Evolutionary conservation across 73 alveolate species (phyloP).

Genomic region (Blepharisma stoltei): DNA sequence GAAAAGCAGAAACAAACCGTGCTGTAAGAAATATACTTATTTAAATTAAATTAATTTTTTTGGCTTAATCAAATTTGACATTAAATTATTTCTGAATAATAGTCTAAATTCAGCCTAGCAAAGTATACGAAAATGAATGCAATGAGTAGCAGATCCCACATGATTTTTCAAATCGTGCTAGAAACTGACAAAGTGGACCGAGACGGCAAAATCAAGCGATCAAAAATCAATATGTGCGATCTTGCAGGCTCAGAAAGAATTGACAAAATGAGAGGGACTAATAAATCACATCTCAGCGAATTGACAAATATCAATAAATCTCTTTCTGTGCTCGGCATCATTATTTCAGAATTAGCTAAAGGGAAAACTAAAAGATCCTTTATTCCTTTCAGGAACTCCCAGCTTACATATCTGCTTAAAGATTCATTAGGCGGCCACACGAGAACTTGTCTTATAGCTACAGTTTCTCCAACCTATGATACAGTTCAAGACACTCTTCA

Average conservation of each 20-base stretch:
- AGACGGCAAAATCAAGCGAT: slow-evolving; percentile 41
- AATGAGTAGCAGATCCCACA: slow-evolving; percentile 67
- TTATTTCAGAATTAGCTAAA: slow-evolving; percentile 27
- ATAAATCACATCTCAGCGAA: slow-evolving; percentile 65
- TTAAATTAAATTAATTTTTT: slow-evolving; percentile 82
- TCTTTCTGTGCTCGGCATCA: slow-evolving; percentile 79
- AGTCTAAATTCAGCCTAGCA: too few relatives aligned
- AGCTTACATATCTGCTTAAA: slow-evolving; percentile 74
- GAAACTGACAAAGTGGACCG: slow-evolving; percentile 56
- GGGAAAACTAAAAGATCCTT: slow-evolving; percentile 38
- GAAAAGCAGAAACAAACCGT: slow-evolving; percentile 69
- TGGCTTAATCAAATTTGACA: slow-evolving; percentile 64
- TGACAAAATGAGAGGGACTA: slow-evolving; percentile 67
- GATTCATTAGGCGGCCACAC: slow-evolving; percentile 86
- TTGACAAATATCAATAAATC: slow-evolving; percentile 77
- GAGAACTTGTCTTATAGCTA: slow-evolving; percentile 68
- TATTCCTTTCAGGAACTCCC: slow-evolving; percentile 86
- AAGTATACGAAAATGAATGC: slow-evolving; percentile 68
- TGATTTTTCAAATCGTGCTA: slow-evolving; percentile 58
- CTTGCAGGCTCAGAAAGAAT: slow-evolving; percentile 91
- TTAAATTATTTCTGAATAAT: too few relatives aligned
- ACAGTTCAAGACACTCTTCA: slow-evolving; percentile 74
- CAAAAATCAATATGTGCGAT: slow-evolving; percentile 80
- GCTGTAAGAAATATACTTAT: slow-evolving; percentile 58
- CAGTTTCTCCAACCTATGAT: slow-evolving; percentile 73